Percentiles rank a stretch among this genome's conserved stretches.
phyloP scores from a whole-genome alignment of 495 filamentous ascomycete genomes.

The Hapsidospora chrysogenum region DNA sequence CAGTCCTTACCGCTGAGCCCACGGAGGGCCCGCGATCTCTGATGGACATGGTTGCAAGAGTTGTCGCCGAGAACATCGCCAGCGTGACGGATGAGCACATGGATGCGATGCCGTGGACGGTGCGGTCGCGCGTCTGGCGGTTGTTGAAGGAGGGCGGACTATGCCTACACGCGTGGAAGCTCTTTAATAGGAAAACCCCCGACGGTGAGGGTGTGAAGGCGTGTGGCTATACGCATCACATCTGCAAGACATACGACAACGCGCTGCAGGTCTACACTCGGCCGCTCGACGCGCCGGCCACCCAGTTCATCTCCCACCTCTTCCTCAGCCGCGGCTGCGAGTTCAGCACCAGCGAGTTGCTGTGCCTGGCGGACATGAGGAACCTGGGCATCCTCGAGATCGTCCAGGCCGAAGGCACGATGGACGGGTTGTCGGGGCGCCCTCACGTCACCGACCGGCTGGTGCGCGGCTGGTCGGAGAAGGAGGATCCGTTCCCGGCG shows the following conservation, averaged over 20 bases:
- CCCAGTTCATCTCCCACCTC: conserved; percentile 13
- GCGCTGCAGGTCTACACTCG: conserved; percentile 8
- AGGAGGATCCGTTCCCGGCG: conserved; percentile 9
- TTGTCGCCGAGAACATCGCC: conserved; percentile 8
- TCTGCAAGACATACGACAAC: conserved; percentile 2
- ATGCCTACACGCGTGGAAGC: conserved; percentile 11
- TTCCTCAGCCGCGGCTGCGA: conserved; percentile 7
- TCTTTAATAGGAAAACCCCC: conserved; percentile 3
- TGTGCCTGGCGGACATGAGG: conserved; percentile 10
- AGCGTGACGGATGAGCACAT: background rate
- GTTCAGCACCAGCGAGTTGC: conserved; percentile 9
- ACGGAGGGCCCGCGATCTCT: conserved; percentile 9
- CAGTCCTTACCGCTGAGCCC: background rate
- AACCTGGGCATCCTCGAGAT: conserved; percentile 18
- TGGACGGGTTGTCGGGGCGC: background rate
- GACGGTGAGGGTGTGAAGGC: conserved; percentile 1
- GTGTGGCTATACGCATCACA: conserved; percentile 2
- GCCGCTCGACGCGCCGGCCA: conserved; percentile 7
- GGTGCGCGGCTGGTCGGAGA: conserved; percentile 13
- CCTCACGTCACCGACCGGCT: conserved; percentile 12
- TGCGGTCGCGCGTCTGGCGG: background rate
- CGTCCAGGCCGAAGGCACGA: conserved; percentile 1
- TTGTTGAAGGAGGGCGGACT: background rate
- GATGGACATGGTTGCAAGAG: conserved; percentile 7
- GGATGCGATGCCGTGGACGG: no score